Conservation (phyloP, 1,139 yeast species). For the Candida sojae region DNA sequence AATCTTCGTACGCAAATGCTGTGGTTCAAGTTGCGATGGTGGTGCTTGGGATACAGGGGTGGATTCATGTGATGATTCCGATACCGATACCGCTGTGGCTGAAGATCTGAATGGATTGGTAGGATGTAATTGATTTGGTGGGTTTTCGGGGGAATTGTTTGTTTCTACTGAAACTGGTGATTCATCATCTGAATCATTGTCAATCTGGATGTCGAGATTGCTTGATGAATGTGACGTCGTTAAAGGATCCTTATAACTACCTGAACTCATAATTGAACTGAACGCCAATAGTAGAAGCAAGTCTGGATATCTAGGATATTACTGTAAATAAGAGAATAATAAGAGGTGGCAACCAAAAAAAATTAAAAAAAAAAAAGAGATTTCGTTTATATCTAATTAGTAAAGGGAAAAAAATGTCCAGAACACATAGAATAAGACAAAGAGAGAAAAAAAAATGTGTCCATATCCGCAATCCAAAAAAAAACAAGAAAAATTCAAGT, state of each 20-base stretch:
- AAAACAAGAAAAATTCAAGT: too few species aligned
- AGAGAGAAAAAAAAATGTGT: neutral
- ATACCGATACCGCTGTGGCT: neutral
- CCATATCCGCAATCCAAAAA: neutral
- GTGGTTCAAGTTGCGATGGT: neutral
- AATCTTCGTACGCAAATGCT: slow-evolving; percentile 14
- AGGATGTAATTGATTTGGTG: slow-evolving; percentile 4
- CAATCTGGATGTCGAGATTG: neutral
- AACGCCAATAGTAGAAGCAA: neutral
- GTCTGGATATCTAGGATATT: neutral
- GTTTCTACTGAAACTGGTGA: slow-evolving; percentile 7
- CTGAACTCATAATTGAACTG: slow-evolving; percentile 1
- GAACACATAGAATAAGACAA: neutral
- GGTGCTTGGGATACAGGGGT: neutral
- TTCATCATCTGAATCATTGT: slow-evolving; percentile 6
- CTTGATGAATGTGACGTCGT: neutral
- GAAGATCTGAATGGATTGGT: slow-evolving; percentile 11
- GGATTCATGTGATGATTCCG: slow-evolving; percentile 1
- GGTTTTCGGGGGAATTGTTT: slow-evolving; percentile 4
- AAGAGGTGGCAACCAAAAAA: slow-evolving; percentile 3
- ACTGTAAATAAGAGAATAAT: neutral
- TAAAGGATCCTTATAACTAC: neutral
- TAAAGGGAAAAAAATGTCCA: neutral
- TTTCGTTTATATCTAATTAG: neutral
- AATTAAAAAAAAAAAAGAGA: neutral